phyloP scores from a whole-genome alignment of 768 basidiomycete genomes.

The Dentipellis fragilis region DNA sequence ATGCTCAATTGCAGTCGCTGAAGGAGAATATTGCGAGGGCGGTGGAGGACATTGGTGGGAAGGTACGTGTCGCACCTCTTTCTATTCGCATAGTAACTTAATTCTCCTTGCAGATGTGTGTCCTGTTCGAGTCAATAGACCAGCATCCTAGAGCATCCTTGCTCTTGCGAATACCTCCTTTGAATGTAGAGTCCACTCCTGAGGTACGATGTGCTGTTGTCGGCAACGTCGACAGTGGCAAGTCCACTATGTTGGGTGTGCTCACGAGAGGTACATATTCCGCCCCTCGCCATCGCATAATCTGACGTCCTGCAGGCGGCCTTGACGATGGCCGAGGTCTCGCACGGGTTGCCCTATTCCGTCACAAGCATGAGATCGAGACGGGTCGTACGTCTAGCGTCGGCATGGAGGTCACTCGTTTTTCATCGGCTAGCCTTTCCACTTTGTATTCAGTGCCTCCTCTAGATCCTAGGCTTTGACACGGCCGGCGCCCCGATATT shows the following conservation, averaged over 20 bases:
- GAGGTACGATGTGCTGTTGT: conserved; percentile 95
- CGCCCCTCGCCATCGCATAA: conserved; percentile 14
- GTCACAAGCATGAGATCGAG: conserved; percentile 97
- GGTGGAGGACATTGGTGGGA: conserved; percentile 74
- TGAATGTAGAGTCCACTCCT: conserved; percentile 65
- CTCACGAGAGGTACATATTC: conserved; percentile 67
- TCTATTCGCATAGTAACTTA: neutral
- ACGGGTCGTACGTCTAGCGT: conserved; percentile 92
- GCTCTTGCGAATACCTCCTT: conserved; percentile 66
- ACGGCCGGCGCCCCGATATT: conserved; percentile 70
- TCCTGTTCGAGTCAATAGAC: conserved; percentile 37
- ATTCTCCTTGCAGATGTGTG: conserved; percentile 34
- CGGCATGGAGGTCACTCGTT: conserved; percentile 80
- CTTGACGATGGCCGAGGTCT: conserved; percentile 76
- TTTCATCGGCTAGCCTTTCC: neutral
- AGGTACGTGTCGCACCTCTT: conserved; percentile 31
- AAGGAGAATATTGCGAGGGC: conserved; percentile 31
- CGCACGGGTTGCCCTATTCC: conserved; percentile 81
- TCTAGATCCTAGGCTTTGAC: conserved; percentile 81
- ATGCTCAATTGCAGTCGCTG: conserved; percentile 42
- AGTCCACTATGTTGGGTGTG: conserved; percentile 90
- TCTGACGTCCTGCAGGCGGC: conserved; percentile 33
- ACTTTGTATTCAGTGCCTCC: neutral
- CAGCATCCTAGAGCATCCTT: conserved; percentile 47
- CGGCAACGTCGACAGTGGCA: conserved; percentile 91